A percentile compares a stretch with the other conserved stretches of the same genome.
Evolutionary conservation across 306 rosid genomes (phyloP).

Genomic region (Dicorynia guianensis): DNA sequence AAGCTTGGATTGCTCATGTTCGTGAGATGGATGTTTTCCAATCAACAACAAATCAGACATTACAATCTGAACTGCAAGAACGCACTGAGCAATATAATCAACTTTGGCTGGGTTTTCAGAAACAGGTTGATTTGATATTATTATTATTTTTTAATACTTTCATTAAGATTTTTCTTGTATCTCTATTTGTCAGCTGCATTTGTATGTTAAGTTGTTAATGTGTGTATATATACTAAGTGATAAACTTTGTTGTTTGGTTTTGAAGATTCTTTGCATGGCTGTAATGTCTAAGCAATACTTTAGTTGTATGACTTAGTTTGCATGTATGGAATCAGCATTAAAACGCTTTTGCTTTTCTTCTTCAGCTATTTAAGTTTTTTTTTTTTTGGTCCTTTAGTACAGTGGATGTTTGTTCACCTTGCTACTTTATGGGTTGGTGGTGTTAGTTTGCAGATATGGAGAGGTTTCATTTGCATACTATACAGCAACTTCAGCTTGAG

Average conservation of each 20-base stretch:
- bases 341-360: background rate
- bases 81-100: slow-evolving; percentile 94
- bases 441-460: slow-evolving; percentile 91
- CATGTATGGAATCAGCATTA: background rate
- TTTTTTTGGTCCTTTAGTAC: background rate
- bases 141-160: background rate
- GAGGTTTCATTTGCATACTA: slow-evolving; percentile 78
- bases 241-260: slow-evolving; percentile 7
- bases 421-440: slow-evolving; percentile 42
- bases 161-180: background rate
- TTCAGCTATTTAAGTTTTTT: background rate
- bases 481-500: slow-evolving; percentile 93
- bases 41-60: slow-evolving; percentile 77
- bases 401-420: slow-evolving; percentile 18
- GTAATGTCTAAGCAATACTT: background rate
- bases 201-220: background rate
- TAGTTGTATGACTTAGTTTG: background rate
- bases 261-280: slow-evolving; percentile 17
- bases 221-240: background rate
- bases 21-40: slow-evolving; percentile 95
- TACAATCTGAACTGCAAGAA: slow-evolving; percentile 92
- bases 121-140: slow-evolving; percentile 71
- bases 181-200: background rate
- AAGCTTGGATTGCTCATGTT: slow-evolving; percentile 90
- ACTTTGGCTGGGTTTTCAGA: slow-evolving; percentile 92